Evolutionary conservation across 2,329 filamentous ascomycete genomes (phyloP).

Genomic region (Xylariales sp.): DNA sequence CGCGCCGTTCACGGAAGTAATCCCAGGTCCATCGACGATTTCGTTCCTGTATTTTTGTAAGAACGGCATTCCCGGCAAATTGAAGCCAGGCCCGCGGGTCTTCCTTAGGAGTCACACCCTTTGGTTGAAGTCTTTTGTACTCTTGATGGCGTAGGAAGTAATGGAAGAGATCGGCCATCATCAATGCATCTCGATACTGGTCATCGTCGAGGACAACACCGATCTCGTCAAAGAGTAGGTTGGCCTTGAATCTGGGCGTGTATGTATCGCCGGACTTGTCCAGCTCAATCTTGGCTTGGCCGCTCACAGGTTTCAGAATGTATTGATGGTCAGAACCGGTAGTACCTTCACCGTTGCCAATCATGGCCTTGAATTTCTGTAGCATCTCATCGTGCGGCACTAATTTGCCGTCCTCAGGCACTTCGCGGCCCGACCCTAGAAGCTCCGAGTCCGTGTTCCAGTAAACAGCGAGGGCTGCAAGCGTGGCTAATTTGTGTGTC

Average conservation of each 20-base stretch:
- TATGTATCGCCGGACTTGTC: constrained; percentile 89
- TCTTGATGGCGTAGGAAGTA: constrained; percentile 98
- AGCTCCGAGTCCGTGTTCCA: constrained; percentile 96
- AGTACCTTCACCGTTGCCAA: constrained; percentile 74
- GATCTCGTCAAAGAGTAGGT: constrained; percentile 94
- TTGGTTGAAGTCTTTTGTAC: constrained; percentile 92
- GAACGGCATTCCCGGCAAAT: constrained; percentile 89
- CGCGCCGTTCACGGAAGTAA: constrained; percentile 91
- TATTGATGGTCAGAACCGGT: constrained; percentile 78
- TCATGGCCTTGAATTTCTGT: constrained; percentile 79
- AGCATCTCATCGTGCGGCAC: constrained; percentile 82
- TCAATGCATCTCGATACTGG: constrained; percentile 95
- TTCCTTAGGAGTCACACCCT: constrained; percentile 82
- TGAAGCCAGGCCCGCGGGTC: constrained; percentile 91
- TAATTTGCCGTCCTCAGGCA: constrained; percentile 68
- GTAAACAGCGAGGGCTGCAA: constrained; percentile 91
- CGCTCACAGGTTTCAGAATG: constrained; percentile 94
- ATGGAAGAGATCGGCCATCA: constrained; percentile 98
- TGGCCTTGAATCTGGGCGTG: constrained; percentile 87
- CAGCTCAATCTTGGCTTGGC: constrained; percentile 92
- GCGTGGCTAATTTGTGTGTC: constrained; percentile 92
- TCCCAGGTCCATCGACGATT: constrained; percentile 96
- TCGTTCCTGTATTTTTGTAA: constrained; percentile 93
- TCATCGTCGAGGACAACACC: constrained; percentile 97
- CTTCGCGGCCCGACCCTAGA: constrained; percentile 83